Base-by-base conservation (phyloP, 2,329 filamentous ascomycete species). In the Nigrograna mackinnonii region DNA sequence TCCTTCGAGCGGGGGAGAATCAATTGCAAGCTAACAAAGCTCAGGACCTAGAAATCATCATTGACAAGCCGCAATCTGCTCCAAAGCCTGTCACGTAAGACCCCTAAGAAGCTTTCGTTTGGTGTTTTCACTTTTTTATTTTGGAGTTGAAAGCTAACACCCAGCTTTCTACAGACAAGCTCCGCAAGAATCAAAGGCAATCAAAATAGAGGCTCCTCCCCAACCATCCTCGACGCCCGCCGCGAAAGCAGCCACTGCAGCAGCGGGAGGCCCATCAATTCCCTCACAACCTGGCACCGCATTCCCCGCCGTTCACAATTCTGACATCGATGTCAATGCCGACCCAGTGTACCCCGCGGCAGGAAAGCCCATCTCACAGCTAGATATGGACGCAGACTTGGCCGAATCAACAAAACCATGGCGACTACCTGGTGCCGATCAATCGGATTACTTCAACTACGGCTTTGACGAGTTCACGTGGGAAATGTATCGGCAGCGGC, bases 401-500 rank as follows among this genome's bases (percentile, higher is more conserved):
- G 75, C 77, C 40, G 89, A 91, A 58, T 75, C 80, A 49, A 88
- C 91, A 50, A 97, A 96, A 68, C 91, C 92, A 14, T 99, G 94
- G 94, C 85, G 94, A 33, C 86, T 91, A 52, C 94, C 94, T 0
- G 94, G 94, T 35, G 91, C 92, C 9, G 94, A 99, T 61, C 83
- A 96, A 41, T 94, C 88, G 46, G 94, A 99, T 67, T 97, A 95
- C 73, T 97, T 97, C 81, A 97, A 97, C 75, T 97, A 97, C 70
- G 92, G 92, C 44, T 97, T 97, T 64, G 92, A 97, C 71, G 92
- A 97, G 70, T 97, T 96, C 70, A 96, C 91, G 1, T 99, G 94
- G 94, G 88, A 91, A 5, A 82, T 91, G 40, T 99, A 99, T 67
- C 91, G 91, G 22, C 78, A 90, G 46, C 95, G 95, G 62, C 94